Percentiles rank a stretch among this genome's conserved stretches.
Conservation (phyloP, 768 basidiomycete species). For the Sarcodon aspratus region DNA sequence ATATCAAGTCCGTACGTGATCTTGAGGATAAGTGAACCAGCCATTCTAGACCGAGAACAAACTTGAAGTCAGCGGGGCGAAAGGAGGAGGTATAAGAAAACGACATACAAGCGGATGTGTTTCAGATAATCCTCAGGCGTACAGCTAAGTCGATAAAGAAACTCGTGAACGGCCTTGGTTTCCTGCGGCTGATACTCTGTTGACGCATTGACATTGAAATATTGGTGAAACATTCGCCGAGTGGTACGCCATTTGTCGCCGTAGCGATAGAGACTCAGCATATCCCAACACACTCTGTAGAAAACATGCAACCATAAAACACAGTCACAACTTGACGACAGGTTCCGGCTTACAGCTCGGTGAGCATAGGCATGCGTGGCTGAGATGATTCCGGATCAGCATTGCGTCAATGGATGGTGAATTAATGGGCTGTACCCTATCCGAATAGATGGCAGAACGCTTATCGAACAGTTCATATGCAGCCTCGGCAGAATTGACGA, state of each 20-base stretch:
- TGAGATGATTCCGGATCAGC: not conserved
- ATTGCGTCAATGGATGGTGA: not conserved
- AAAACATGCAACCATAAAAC: too few species aligned
- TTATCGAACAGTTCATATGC: conserved; percentile 31
- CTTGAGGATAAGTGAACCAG: conserved; percentile 27
- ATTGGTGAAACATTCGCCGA: conserved; percentile 6
- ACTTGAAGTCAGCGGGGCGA: not conserved
- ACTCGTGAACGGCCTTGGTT: conserved; percentile 1
- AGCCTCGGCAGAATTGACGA: conserved; percentile 23
- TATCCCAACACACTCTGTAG: too few species aligned
- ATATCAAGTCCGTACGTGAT: conserved; percentile 37
- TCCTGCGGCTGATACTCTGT: conserved; percentile 2
- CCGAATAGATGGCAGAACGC: conserved; percentile 29
- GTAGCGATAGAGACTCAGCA: not conserved
- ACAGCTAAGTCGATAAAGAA: conserved; percentile 2
- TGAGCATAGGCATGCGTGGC: not conserved
- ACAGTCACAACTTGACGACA: not conserved
- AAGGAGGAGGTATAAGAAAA: not conserved
- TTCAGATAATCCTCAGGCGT: conserved; percentile 1
- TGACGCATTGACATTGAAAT: conserved; percentile 2
- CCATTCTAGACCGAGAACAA: conserved; percentile 17
- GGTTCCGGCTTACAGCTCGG: not conserved
- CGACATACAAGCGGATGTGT: conserved; percentile 7
- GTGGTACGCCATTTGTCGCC: conserved; percentile 3
- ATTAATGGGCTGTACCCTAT: conserved; percentile 1